Evolutionary conservation across 2,329 filamentous ascomycete species (phyloP).

Genomic region (Nemania diffusa): DNA sequence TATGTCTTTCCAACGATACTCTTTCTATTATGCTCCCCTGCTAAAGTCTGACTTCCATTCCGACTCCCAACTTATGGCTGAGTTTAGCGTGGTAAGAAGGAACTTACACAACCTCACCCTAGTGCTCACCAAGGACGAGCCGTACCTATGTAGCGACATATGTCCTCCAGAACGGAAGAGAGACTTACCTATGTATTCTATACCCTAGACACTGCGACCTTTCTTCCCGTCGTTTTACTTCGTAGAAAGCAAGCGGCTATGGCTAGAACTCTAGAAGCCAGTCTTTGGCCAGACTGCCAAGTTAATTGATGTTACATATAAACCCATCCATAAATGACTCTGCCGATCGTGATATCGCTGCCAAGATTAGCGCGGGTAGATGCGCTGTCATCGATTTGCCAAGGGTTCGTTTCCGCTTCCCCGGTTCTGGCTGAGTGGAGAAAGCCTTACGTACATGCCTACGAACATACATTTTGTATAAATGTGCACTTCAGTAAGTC

Average conservation of each 20-base stretch:
- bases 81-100: constrained; percentile 6
- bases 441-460: neutral
- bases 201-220: neutral
- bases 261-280: no score
- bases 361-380: constrained; percentile 26
- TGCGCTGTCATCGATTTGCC: constrained; percentile 23
- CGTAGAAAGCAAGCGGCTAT: no score
- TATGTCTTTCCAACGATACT: no score
- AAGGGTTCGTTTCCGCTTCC: constrained; percentile 12
- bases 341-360: constrained; percentile 24
- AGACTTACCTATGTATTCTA: neutral
- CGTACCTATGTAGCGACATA: no score
- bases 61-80: constrained; percentile 4
- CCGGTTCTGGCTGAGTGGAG: constrained; percentile 5
- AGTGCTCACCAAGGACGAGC: neutral
- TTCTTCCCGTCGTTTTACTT: neutral
- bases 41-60: no score
- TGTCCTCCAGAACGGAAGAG: neutral
- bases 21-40: no score
- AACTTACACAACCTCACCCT: neutral
- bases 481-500: no score
- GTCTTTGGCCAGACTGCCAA: neutral
- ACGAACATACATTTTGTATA: neutral
- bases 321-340: neutral
- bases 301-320: neutral